Evolutionary conservation across 2,329 filamentous ascomycete species (phyloP).

Genomic region (Ophiostoma perfectum): DNA sequence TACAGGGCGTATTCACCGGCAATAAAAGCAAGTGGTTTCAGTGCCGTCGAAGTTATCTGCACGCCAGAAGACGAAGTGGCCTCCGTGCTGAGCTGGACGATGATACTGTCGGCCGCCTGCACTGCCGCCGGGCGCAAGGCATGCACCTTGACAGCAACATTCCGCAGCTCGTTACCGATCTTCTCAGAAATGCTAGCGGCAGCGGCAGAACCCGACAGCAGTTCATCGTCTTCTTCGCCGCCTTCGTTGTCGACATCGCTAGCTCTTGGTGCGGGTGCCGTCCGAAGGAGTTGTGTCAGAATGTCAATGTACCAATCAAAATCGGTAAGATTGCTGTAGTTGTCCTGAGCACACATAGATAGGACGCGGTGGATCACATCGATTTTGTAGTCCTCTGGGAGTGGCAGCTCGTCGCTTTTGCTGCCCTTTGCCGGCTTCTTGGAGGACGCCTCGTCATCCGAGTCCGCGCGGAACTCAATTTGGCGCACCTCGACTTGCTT

Average conservation of each 20-base stretch:
- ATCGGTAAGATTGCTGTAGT: slow-evolving; percentile 77
- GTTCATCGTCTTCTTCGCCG: slow-evolving; percentile 35
- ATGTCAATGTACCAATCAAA: slow-evolving; percentile 98
- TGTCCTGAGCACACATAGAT: slow-evolving; percentile 83
- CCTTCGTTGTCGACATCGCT: slow-evolving; percentile 38
- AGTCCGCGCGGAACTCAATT: slow-evolving; percentile 40
- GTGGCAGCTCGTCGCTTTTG: slow-evolving; percentile 46
- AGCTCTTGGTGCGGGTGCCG: slow-evolving; percentile 51
- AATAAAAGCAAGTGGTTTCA: slow-evolving; percentile 77
- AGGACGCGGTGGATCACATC: slow-evolving; percentile 79
- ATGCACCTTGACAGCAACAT: slow-evolving; percentile 85
- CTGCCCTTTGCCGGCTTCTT: slow-evolving; percentile 32
- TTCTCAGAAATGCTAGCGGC: slow-evolving; percentile 55
- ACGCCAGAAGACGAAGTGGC: slow-evolving; percentile 46
- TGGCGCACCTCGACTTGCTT: slow-evolving; percentile 42
- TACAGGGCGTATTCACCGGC: slow-evolving; percentile 81
- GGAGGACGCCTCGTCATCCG: slow-evolving; percentile 44
- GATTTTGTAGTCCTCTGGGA: slow-evolving; percentile 80
- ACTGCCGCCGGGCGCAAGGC: slow-evolving; percentile 76
- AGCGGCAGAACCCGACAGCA: slow-evolving; percentile 23
- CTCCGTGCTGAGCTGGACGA: slow-evolving; percentile 52
- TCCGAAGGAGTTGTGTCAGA: slow-evolving; percentile 74
- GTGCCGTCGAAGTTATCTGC: slow-evolving; percentile 56
- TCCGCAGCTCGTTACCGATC: slow-evolving; percentile 82
- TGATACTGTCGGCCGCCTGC: slow-evolving; percentile 72